Percentiles rank a stretch among this genome's conserved stretches.
phyloP scores from a whole-genome alignment of 2,329 filamentous ascomycete species.

The Colletotrichum godetiae region DNA sequence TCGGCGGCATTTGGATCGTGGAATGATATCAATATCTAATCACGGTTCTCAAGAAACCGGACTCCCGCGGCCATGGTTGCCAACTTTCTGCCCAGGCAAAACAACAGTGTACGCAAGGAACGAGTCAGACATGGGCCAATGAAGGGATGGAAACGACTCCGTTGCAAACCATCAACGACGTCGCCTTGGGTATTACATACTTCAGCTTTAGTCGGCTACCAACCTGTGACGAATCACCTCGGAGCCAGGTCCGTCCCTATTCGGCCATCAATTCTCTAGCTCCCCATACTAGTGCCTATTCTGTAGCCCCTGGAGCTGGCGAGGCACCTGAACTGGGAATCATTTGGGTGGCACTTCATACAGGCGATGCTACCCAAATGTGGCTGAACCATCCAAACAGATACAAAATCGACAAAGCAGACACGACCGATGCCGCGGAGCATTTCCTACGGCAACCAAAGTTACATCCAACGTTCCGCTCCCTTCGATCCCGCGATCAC shows the following conservation, averaged over 20 bases:
- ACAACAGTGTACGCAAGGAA: background rate
- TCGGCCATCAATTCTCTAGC: conserved; percentile 24
- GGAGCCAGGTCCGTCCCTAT: conserved; percentile 33
- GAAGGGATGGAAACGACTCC: background rate
- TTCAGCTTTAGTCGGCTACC: conserved; percentile 23
- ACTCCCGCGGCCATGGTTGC: conserved; percentile 3
- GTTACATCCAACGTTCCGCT: background rate
- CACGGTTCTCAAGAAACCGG: background rate
- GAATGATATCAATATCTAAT: background rate
- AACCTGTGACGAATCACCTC: conserved; percentile 7
- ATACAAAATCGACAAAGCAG: conserved; percentile 7
- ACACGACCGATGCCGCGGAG: background rate
- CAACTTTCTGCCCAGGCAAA: background rate
- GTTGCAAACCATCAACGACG: background rate
- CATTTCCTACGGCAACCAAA: conserved; percentile 5
- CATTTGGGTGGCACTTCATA: conserved; percentile 20
- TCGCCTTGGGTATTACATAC: conserved; percentile 3
- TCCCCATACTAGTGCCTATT: conserved; percentile 18
- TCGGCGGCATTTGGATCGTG: background rate
- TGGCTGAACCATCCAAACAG: conserved; percentile 18
- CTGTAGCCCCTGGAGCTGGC: conserved; percentile 29
- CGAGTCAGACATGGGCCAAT: background rate
- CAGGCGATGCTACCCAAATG: conserved; percentile 19
- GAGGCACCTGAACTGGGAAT: conserved; percentile 27
- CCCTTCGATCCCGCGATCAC: conserved; percentile 4